A percentile compares a stretch with the other conserved stretches of the same genome.
These are phyloP conservation scores for Lactarius deliciosus DNA, from an alignment of 768 basidiomycete species.

Conservation along the genomic window DNA sequence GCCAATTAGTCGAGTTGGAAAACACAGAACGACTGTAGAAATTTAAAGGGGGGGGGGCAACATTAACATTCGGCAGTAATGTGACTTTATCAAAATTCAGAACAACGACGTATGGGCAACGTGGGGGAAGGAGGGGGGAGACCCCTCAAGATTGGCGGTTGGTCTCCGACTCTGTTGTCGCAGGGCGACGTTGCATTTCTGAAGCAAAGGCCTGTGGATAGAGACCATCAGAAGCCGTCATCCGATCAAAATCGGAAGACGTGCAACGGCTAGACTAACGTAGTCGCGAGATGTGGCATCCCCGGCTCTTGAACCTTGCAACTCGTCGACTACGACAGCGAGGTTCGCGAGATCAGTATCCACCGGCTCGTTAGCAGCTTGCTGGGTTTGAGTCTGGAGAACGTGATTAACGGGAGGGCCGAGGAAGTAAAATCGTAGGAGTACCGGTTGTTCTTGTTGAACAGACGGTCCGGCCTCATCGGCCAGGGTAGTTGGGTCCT, in stretches of 20 bases:
- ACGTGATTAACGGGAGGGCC: not conserved
- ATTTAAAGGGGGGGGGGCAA: constrained; percentile 15
- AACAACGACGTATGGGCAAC: not conserved
- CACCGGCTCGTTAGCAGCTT: not conserved
- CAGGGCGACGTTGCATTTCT: constrained; percentile 7
- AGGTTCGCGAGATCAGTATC: constrained; percentile 12
- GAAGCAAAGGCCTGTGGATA: constrained; percentile 17
- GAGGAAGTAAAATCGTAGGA: not conserved
- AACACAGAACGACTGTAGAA: constrained; percentile 6
- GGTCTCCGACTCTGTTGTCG: not conserved
- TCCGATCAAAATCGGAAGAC: constrained; percentile 6
- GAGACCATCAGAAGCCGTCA: constrained; percentile 6
- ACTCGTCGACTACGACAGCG: constrained; percentile 17
- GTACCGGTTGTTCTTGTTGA: constrained; percentile 4
- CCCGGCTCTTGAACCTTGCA: constrained; percentile 7
- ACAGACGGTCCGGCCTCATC: constrained; percentile 8
- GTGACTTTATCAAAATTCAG: not conserved
- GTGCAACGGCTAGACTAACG: constrained; percentile 12
- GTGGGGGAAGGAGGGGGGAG: not conserved
- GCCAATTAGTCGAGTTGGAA: constrained; percentile 11
- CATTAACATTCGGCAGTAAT: constrained; percentile 7
- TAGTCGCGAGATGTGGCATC: not conserved
- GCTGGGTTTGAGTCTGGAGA: constrained; percentile 5
- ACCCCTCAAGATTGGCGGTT: not conserved
- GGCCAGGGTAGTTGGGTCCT: not conserved